Conservation (phyloP, 1,284 basidiomycete species). For the Leccinum pachyderme region DNA sequence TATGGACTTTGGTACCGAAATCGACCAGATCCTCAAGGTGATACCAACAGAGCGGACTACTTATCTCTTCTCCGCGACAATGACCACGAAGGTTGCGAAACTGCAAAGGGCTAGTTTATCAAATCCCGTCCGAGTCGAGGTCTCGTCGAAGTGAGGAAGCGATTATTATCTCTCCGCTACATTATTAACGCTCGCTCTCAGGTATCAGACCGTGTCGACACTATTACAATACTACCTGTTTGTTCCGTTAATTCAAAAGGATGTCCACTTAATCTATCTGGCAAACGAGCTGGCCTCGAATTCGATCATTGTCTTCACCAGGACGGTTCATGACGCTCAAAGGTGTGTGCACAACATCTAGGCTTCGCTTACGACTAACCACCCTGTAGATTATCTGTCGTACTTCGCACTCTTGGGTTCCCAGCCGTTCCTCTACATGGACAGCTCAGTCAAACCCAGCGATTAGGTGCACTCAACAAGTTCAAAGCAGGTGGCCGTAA, state of each 20-base stretch:
- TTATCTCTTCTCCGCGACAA: slow-evolving; percentile 98
- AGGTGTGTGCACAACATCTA: slow-evolving; percentile 43
- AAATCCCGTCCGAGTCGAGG: slow-evolving; percentile 95
- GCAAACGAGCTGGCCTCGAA: slow-evolving; percentile 89
- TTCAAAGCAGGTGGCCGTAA: slow-evolving; percentile 95
- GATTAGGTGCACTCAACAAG: slow-evolving; percentile 92
- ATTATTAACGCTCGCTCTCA: slow-evolving; percentile 33
- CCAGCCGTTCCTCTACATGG: slow-evolving; percentile 96
- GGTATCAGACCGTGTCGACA: slow-evolving; percentile 96
- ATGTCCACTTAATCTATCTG: slow-evolving; percentile 88
- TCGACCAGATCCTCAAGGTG: slow-evolving; percentile 96
- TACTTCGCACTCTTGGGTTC: slow-evolving; percentile 90
- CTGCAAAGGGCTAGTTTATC: slow-evolving; percentile 93
- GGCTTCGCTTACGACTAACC: background rate
- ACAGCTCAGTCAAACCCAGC: slow-evolving; percentile 90
- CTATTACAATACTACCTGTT: slow-evolving; percentile 96
- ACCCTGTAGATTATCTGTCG: slow-evolving; percentile 71
- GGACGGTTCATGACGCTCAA: slow-evolving; percentile 94
- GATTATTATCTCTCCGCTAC: background rate
- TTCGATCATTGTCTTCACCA: slow-evolving; percentile 94
- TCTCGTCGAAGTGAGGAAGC: slow-evolving; percentile 79
- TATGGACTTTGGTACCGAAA: slow-evolving; percentile 96
- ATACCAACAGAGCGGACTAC: slow-evolving; percentile 95
- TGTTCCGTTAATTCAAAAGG: slow-evolving; percentile 91
- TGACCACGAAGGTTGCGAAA: slow-evolving; percentile 99